Conservation (phyloP, 371 early-diverging fungal genomes). For the Homolaphlyctis polyrhiza region DNA sequence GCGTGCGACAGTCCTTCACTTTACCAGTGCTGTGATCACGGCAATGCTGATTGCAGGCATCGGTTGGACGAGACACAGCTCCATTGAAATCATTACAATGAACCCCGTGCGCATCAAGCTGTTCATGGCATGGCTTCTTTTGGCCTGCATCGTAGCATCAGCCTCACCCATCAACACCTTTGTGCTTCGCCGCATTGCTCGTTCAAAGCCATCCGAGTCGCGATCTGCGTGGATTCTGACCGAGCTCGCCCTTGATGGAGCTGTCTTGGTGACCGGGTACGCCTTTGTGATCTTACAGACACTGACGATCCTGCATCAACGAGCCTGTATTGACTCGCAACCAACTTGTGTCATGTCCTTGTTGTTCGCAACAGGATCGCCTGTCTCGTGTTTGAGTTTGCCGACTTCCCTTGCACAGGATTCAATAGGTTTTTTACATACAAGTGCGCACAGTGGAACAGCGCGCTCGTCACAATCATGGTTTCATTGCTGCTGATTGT, state of each 20-base stretch:
- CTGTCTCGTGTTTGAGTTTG: not conserved
- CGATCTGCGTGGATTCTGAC: not conserved
- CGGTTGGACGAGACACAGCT: not conserved
- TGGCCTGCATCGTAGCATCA: not conserved
- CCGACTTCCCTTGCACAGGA: not conserved
- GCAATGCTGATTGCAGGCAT: not conserved
- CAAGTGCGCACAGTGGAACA: constrained; percentile 3
- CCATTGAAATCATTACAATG: not conserved
- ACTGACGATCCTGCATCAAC: not conserved
- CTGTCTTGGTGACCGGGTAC: not conserved
- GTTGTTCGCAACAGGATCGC: not conserved
- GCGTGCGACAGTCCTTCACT: too few species aligned
- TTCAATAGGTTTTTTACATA: not conserved
- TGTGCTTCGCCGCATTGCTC: not conserved
- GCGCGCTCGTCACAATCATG: not conserved
- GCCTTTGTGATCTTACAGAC: too few species aligned
- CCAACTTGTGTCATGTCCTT: not conserved
- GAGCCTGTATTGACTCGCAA: not conserved
- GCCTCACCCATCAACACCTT: not conserved
- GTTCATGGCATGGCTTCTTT: not conserved
- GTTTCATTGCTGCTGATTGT: not conserved
- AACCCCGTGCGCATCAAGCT: not conserved
- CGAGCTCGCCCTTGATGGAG: not conserved
- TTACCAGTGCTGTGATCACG: not conserved
- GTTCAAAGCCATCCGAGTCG: not conserved